These are phyloP conservation scores for Pseudogymnoascus pannorum DNA, from an alignment of 2,329 filamentous ascomycete genomes.

Conservation along the genomic window DNA sequence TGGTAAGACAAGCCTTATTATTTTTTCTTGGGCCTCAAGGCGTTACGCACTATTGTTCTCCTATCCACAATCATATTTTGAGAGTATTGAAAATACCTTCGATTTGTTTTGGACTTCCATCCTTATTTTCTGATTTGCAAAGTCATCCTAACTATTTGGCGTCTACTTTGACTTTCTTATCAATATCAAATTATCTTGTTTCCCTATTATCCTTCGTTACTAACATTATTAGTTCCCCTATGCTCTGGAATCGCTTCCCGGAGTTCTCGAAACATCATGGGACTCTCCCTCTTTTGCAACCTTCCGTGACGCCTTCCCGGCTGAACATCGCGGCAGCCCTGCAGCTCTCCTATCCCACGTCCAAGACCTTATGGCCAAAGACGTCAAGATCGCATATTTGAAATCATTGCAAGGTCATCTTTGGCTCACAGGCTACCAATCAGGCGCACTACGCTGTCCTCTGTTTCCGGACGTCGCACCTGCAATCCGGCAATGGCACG, in stretches of 20 bases:
- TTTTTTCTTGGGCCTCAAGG: slow-evolving; percentile 17
- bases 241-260: slow-evolving; percentile 58
- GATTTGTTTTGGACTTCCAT: not conserved
- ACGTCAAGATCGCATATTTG: slow-evolving; percentile 69
- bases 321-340: slow-evolving; percentile 51
- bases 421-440: slow-evolving; percentile 67
- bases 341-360: slow-evolving; percentile 59
- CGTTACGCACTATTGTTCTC: not conserved
- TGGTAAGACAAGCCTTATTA: slow-evolving; percentile 50
- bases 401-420: slow-evolving; percentile 75
- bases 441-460: slow-evolving; percentile 61
- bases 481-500: slow-evolving; percentile 52
- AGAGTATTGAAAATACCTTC: not conserved
- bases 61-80: not conserved
- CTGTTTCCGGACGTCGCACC: slow-evolving; percentile 69
- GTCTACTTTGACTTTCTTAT: not conserved
- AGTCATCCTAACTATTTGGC: not conserved
- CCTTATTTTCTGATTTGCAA: not conserved
- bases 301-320: slow-evolving; percentile 66
- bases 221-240: slow-evolving; percentile 60
- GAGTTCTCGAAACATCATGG: slow-evolving; percentile 60
- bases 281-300: slow-evolving; percentile 53
- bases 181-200: not conserved
- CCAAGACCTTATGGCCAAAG: slow-evolving; percentile 59
- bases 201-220: not conserved